Evolutionary conservation across 805 yeast genomes (phyloP), one percentile per base, ranked within the genome.

Genomic region (Kodamaea jinghongensis): DNA sequence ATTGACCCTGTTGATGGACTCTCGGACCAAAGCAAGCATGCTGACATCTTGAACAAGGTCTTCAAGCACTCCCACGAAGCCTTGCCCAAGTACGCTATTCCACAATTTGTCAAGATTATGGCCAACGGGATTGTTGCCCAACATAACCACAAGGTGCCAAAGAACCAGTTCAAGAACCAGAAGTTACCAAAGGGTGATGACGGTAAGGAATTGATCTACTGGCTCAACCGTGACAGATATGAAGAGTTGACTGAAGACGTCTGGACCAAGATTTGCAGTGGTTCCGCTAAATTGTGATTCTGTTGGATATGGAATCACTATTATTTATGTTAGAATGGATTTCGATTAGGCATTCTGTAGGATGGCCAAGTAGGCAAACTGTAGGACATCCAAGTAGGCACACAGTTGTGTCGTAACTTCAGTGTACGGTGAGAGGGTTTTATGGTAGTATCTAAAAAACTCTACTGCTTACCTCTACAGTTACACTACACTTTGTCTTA

Each of bases 31-130:
- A 47, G 54, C 10, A 55, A 78, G 2, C 59, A 80, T 35, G 50
- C 63, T 5, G 59, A 59, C 30, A 46, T 20, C 54, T 60, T 32
- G 56, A 73, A 23, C 20, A 57, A 52, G 42, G 52, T 70, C 17
- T 56, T 55, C 40, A 36, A 39, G 3, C 66, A 63, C 49, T 57
- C 58, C 7, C 41, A 41, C 7, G 47, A 58, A 17, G 68, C 75
- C 25, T 70, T 90, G 44, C 96, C 97, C 16, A 79, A 75, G 51
- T 90, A 86, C 63, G 95, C 97, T 0, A 70, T 87, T 26, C 98
- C 98, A 0, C 72, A 83, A 28, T 88, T 90, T 55, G 62, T 88
- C 38, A 85, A 88, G 57, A 75, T 88, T 54, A 17, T 6, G n/a
- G 82, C 78, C 29, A 57, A 65, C 25, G 45, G 43, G 37, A 81